phyloP scores from a whole-genome alignment of 768 basidiomycete genomes.

The Paxillus involutus region DNA sequence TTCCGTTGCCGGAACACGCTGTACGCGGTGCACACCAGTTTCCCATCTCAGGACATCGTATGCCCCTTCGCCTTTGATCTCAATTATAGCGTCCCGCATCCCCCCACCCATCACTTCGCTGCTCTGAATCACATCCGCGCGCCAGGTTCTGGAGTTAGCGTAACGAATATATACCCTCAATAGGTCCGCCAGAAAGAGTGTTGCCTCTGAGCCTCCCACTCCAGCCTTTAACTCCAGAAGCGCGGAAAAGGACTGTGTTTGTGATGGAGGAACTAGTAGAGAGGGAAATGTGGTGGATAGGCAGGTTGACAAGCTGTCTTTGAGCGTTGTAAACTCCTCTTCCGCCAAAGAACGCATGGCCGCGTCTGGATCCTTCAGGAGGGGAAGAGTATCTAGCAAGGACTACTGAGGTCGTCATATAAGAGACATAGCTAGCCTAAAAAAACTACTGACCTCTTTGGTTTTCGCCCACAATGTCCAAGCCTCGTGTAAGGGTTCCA shows the following conservation, averaged over 20 bases:
- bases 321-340: slow-evolving; percentile 60
- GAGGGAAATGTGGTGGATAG: slow-evolving; percentile 55
- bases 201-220: slow-evolving; percentile 88
- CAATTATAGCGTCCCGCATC: slow-evolving; percentile 74
- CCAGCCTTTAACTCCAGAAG: slow-evolving; percentile 91
- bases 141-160: slow-evolving; percentile 59
- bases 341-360: slow-evolving; percentile 71
- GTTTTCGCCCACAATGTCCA: slow-evolving; percentile 67
- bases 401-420: slow-evolving; percentile 48
- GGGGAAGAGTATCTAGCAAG: slow-evolving; percentile 56
- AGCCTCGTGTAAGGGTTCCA: slow-evolving; percentile 63
- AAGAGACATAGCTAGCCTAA: slow-evolving; percentile 4
- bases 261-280: slow-evolving; percentile 71
- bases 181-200: slow-evolving; percentile 77
- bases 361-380: slow-evolving; percentile 74
- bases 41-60: slow-evolving; percentile 87
- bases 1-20: slow-evolving; percentile 91
- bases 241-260: slow-evolving; percentile 67
- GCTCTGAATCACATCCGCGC: slow-evolving; percentile 54
- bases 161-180: slow-evolving; percentile 79
- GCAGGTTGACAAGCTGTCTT: slow-evolving; percentile 25
- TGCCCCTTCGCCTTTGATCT: slow-evolving; percentile 73
- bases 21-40: slow-evolving; percentile 94
- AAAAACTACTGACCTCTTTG: slow-evolving; percentile 48
- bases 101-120: slow-evolving; percentile 64